Conservation (phyloP, 148 eudicot species). For the Heliamphora exappendiculata region DNA sequence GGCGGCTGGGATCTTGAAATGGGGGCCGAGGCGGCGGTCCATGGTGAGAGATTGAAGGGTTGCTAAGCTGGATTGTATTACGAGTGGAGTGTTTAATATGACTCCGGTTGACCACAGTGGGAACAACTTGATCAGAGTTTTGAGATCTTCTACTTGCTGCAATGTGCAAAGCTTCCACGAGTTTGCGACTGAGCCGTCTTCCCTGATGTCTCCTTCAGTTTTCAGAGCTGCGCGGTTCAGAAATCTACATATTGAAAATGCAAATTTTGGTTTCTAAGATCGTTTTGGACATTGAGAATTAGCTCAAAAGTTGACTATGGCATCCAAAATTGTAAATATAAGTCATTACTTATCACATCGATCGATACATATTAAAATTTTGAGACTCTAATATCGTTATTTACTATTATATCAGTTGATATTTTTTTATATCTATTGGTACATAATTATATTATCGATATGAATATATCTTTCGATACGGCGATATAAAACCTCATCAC, state of each 20-base stretch:
- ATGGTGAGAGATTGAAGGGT: slow-evolving; percentile 43
- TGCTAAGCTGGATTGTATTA: slow-evolving; percentile 29
- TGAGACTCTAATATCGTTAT: neutral
- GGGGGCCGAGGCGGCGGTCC: slow-evolving; percentile 21
- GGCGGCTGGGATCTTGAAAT: slow-evolving; percentile 24
- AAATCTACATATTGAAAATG: slow-evolving; percentile 22
- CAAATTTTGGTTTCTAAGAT: neutral
- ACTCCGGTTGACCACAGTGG: slow-evolving; percentile 77
- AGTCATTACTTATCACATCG: too few species aligned
- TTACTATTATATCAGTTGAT: neutral
- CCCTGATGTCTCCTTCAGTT: slow-evolving; percentile 20
- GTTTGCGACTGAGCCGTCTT: slow-evolving; percentile 23
- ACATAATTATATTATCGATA: too few species aligned
- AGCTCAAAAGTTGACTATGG: too few species aligned
- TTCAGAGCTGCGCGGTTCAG: slow-evolving; percentile 40
- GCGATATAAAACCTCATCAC: too few species aligned
- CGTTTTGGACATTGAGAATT: neutral
- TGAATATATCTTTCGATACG: too few species aligned
- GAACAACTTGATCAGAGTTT: slow-evolving; percentile 25
- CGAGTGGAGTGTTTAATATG: slow-evolving; percentile 36
- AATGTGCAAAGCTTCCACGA: slow-evolving; percentile 35
- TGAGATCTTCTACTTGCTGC: slow-evolving; percentile 29
- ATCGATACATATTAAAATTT: too few species aligned
- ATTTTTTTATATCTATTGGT: too few species aligned
- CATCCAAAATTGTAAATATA: too few species aligned